Conservation (phyloP, 2,329 filamentous ascomycete genomes). For the Drechslera avenae region DNA sequence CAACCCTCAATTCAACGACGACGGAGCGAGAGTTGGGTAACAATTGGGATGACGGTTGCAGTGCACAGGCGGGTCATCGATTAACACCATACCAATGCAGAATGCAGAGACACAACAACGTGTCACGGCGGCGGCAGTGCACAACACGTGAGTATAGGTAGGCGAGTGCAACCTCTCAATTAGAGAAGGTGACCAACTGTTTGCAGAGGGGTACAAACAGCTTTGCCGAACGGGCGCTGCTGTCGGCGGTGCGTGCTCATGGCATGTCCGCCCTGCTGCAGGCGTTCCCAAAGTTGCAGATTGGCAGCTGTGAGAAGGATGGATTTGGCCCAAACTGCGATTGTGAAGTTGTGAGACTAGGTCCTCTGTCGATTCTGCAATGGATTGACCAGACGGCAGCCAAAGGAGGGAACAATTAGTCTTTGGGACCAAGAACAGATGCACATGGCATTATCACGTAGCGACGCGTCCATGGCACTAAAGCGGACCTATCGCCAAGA, state of each 20-base stretch:
- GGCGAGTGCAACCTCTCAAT: constrained; percentile 37
- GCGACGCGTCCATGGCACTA: constrained; percentile 12
- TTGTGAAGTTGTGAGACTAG: neutral
- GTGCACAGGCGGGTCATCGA: constrained; percentile 15
- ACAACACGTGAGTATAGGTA: constrained; percentile 40
- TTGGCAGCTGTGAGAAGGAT: neutral
- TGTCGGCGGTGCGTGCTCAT: constrained; percentile 20
- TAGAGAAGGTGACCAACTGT: constrained; percentile 29
- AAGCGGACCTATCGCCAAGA: constrained; percentile 16
- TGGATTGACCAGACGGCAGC: too few species aligned
- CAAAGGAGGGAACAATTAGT: too few species aligned
- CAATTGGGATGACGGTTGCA: constrained; percentile 4
- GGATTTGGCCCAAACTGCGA: too few species aligned
- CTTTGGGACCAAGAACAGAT: neutral
- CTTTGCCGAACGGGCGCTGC: constrained; percentile 29
- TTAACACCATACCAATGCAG: constrained; percentile 25
- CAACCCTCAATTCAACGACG: too few species aligned
- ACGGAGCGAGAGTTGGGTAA: too few species aligned
- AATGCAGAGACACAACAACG: constrained; percentile 24
- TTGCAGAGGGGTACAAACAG: constrained; percentile 41
- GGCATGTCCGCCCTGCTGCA: constrained; percentile 20
- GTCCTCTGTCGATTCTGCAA: too few species aligned
- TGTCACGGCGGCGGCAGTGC: constrained; percentile 31
- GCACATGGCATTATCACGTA: neutral
- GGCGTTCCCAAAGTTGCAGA: constrained; percentile 8